Evolutionary conservation across 768 basidiomycete species (phyloP).

Genomic region (Trametes cinnabarina): DNA sequence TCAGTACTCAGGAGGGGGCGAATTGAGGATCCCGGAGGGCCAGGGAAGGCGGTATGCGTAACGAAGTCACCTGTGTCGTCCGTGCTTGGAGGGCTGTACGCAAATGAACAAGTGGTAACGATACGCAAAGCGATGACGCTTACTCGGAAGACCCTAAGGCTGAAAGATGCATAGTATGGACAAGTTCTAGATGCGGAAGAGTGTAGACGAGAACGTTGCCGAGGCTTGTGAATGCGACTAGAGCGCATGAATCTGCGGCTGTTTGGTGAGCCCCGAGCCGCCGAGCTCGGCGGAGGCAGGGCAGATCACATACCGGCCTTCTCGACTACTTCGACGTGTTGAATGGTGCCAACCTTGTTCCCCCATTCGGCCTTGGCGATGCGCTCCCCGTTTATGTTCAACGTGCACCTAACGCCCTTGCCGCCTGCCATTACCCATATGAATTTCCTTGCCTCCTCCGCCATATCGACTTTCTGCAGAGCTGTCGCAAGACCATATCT

Average conservation of each 20-base stretch:
- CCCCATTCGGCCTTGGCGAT: conserved; percentile 68
- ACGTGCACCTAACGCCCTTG: conserved; percentile 55
- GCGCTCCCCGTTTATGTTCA: conserved; percentile 63
- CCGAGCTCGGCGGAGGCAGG: too few species aligned
- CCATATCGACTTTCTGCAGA: conserved; percentile 19
- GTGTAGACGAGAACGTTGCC: conserved; percentile 55
- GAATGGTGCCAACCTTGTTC: conserved; percentile 48
- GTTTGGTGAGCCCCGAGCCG: too few species aligned
- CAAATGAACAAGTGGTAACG: background rate
- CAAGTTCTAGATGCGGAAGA: conserved; percentile 57
- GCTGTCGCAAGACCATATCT: conserved; percentile 42
- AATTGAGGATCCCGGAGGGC: conserved; percentile 6
- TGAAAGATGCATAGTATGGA: conserved; percentile 40
- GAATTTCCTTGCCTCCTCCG: conserved; percentile 20
- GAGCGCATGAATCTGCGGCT: conserved; percentile 40
- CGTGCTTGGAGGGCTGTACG: conserved; percentile 36
- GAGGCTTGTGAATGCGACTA: conserved; percentile 55
- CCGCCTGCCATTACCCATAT: conserved; percentile 53
- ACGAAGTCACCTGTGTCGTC: conserved; percentile 58
- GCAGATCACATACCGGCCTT: conserved; percentile 50
- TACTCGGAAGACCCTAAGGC: conserved; percentile 23
- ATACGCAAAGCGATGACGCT: background rate
- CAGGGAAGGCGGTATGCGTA: conserved; percentile 36
- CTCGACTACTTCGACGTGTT: conserved; percentile 54
- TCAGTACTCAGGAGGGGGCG: conserved; percentile 25